Conservation (phyloP, 78 protist genomes). For the Polysphondylium violaceum region DNA sequence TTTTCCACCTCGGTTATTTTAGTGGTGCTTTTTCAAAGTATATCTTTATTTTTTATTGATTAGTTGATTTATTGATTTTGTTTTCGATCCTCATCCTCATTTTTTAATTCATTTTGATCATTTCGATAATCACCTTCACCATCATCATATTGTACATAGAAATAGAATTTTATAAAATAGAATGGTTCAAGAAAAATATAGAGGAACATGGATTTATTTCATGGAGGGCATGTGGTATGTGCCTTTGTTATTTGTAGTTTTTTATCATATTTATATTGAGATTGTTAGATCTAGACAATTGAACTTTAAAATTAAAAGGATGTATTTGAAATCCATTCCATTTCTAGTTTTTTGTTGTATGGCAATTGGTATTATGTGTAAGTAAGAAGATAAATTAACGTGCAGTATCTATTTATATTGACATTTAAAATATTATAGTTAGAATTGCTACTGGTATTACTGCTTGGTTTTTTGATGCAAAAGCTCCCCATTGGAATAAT, state of each 20-base stretch:
- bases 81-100: too few species aligned
- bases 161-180: too few species aligned
- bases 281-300: neutral
- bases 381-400: neutral
- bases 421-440: neutral
- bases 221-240: constrained; percentile 18
- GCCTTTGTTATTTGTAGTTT: constrained; percentile 17
- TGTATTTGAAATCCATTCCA: constrained; percentile 63
- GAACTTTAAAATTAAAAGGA: constrained; percentile 1
- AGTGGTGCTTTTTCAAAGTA: too few species aligned
- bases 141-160: too few species aligned
- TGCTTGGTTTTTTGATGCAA: constrained; percentile 16
- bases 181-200: neutral
- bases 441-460: constrained; percentile 18
- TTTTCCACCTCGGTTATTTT: too few species aligned
- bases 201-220: constrained; percentile 47
- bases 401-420: neutral
- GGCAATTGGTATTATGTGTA: constrained; percentile 24
- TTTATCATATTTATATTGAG: constrained; percentile 14
- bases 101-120: too few species aligned
- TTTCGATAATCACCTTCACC: too few species aligned
- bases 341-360: constrained; percentile 28
- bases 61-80: too few species aligned
- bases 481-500: constrained; percentile 13
- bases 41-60: too few species aligned